Evolutionary conservation across 2,329 filamentous ascomycete genomes (phyloP).

Genomic region (Fusarium heterosporum): DNA sequence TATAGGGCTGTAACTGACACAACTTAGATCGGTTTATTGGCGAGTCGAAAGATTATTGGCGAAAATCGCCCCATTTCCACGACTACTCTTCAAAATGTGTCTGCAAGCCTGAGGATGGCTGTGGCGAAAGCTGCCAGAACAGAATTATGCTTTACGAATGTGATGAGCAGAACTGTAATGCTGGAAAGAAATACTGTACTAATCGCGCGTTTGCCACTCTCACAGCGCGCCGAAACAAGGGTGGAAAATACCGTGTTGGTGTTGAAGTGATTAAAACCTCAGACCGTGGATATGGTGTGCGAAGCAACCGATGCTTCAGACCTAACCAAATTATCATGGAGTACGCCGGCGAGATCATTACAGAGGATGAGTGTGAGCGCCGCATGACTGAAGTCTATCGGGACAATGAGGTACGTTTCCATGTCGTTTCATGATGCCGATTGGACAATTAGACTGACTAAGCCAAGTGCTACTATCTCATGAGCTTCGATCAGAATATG

Average conservation of each 20-base stretch:
- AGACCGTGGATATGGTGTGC: conserved; percentile 90
- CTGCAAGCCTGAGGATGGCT: conserved; percentile 81
- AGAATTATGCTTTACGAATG: conserved; percentile 98
- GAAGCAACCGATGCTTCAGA: conserved; percentile 87
- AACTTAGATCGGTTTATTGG: conserved; percentile 86
- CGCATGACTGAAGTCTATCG: conserved; percentile 96
- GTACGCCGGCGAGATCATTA: conserved; percentile 98
- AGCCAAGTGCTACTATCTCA: conserved; percentile 93
- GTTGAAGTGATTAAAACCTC: conserved; percentile 94
- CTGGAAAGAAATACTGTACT: conserved; percentile 78
- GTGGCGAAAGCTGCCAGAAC: conserved; percentile 92
- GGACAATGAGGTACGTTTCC: conserved; percentile 80
- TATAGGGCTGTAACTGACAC: conserved; percentile 44
- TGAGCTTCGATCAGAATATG: conserved; percentile 99
- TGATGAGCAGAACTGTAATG: conserved; percentile 86
- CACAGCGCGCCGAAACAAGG: conserved; percentile 77
- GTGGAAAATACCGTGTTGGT: conserved; percentile 89
- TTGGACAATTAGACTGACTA: conserved; percentile 22
- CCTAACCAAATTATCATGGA: conserved; percentile 97
- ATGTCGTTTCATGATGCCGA: background rate
- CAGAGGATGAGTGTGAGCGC: conserved; percentile 89
- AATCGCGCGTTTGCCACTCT: conserved; percentile 91
- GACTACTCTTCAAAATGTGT: conserved; percentile 82
- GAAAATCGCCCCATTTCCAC: conserved; percentile 79
- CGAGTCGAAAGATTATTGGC: conserved; percentile 83